These are phyloP conservation scores for Cyberlindnera nakhonratchasimensis DNA, from an alignment of 805 yeast species.

Conservation along the genomic window DNA sequence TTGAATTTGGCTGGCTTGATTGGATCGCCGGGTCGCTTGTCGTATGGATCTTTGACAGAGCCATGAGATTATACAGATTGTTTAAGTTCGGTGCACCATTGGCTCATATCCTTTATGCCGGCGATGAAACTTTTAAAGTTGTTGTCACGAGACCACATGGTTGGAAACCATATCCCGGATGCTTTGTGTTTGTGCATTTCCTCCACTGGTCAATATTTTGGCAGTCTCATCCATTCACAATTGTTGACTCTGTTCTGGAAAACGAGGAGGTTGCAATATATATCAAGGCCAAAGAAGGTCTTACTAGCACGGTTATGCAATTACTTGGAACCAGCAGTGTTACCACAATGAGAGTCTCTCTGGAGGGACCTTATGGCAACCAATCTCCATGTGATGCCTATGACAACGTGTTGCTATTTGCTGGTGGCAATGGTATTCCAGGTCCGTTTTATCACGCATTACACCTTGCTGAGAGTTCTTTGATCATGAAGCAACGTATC, in stretches of 20 bases:
- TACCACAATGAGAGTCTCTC: conserved; percentile 34
- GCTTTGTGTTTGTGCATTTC: conserved; percentile 54
- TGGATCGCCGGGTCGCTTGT: conserved; percentile 20
- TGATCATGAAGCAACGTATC: conserved; percentile 29
- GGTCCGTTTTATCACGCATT: conserved; percentile 44
- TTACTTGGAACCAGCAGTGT: conserved; percentile 3
- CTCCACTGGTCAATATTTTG: conserved; percentile 48
- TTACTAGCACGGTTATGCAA: conserved; percentile 33
- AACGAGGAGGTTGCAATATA: conserved; percentile 39
- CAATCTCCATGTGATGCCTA: conserved; percentile 36
- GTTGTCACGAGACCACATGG: conserved; percentile 36
- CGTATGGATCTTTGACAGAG: conserved; percentile 50
- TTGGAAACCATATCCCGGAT: conserved; percentile 54
- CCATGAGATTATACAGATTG: conserved; percentile 40
- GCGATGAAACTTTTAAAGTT: conserved; percentile 48
- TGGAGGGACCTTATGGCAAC: conserved; percentile 64
- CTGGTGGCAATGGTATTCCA: conserved; percentile 53
- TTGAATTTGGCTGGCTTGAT: conserved; percentile 44
- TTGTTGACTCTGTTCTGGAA: conserved; percentile 39
- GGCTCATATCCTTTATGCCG: conserved; percentile 19
- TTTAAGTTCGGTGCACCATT: conserved; percentile 18
- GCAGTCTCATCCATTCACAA: conserved; percentile 75
- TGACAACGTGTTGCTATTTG: conserved; percentile 39
- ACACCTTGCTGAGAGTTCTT: conserved; percentile 24
- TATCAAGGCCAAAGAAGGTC: conserved; percentile 52